Conservation (phyloP, 495 filamentous ascomycete genomes). For the Lasiosphaeris hirsuta region DNA sequence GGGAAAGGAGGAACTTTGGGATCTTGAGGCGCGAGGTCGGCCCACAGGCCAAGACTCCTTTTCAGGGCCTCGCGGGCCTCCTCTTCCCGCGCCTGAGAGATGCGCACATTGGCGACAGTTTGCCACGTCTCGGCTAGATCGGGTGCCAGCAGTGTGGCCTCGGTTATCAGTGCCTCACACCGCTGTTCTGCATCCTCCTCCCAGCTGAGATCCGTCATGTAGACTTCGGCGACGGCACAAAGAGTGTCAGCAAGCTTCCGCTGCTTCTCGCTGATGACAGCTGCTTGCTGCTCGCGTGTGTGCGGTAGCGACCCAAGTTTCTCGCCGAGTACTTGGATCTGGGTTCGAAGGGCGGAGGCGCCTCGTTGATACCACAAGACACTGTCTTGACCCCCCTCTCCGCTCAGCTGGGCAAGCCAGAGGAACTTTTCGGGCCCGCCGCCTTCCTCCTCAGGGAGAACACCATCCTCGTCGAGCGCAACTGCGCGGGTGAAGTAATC, state of each 20-base stretch:
- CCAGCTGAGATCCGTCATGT: slow-evolving; percentile 97
- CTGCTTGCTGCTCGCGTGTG: slow-evolving; percentile 41
- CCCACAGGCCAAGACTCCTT: slow-evolving; percentile 76
- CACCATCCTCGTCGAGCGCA: slow-evolving; percentile 68
- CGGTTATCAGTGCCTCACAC: slow-evolving; percentile 82
- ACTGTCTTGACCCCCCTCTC: slow-evolving; percentile 79
- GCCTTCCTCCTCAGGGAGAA: slow-evolving; percentile 55
- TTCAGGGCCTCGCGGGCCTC: slow-evolving; percentile 77
- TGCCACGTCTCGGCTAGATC: slow-evolving; percentile 80
- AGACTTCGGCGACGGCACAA: slow-evolving; percentile 87
- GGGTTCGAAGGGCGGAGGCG: slow-evolving; percentile 60
- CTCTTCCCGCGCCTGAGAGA: slow-evolving; percentile 73
- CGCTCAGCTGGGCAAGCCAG: slow-evolving; percentile 89
- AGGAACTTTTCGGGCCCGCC: slow-evolving; percentile 93
- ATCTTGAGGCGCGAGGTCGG: slow-evolving; percentile 63
- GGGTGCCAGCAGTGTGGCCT: slow-evolving; percentile 75
- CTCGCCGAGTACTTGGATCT: slow-evolving; percentile 54
- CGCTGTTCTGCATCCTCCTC: slow-evolving; percentile 80
- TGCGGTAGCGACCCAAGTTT: slow-evolving; percentile 27
- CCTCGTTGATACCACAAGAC: slow-evolving; percentile 87
- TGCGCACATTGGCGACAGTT: slow-evolving; percentile 87
- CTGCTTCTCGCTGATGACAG: slow-evolving; percentile 62
- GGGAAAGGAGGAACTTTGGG: slow-evolving; percentile 74
- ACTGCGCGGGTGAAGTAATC: slow-evolving; percentile 66
- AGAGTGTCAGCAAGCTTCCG: slow-evolving; percentile 78